Conservation (phyloP, 2,329 filamentous ascomycete genomes). For the Drechslerella coelobrocha region DNA sequence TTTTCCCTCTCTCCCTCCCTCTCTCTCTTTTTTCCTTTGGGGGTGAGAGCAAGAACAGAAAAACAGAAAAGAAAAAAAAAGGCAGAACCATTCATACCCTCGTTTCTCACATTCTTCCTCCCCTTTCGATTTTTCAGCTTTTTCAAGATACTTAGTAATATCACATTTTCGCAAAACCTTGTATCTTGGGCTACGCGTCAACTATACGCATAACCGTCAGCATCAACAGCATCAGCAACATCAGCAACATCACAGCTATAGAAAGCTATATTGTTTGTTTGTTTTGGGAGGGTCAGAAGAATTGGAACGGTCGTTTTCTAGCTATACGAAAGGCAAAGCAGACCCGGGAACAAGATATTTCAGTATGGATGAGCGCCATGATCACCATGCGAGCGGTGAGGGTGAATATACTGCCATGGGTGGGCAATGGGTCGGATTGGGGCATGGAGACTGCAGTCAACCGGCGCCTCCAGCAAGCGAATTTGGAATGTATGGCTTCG, state of each 20-base stretch:
- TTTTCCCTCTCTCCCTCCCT: slow-evolving; percentile 13
- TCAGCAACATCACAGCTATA: slow-evolving; percentile 37
- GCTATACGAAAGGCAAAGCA: slow-evolving; percentile 4
- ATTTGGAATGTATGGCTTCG: slow-evolving; percentile 50
- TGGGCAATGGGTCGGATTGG: slow-evolving; percentile 49
- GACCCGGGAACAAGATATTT: slow-evolving; percentile 10
- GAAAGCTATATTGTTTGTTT: slow-evolving; percentile 31
- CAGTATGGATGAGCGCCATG: slow-evolving; percentile 50
- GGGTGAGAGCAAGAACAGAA: slow-evolving; percentile 4
- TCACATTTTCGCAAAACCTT: slow-evolving; percentile 13
- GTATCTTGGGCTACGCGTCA: slow-evolving; percentile 38
- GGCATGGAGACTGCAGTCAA: slow-evolving; percentile 43
- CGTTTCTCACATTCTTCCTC: slow-evolving; percentile 25
- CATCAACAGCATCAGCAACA: slow-evolving; percentile 24
- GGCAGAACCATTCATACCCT: slow-evolving; percentile 24
- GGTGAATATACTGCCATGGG: slow-evolving; percentile 50
- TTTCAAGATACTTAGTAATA: slow-evolving; percentile 8
- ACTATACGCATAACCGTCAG: not conserved
- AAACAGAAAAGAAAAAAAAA: not conserved
- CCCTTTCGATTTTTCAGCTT: not conserved
- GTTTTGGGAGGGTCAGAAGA: slow-evolving; percentile 17
- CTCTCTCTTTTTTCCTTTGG: slow-evolving; percentile 20
- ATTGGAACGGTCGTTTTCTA: slow-evolving; percentile 43
- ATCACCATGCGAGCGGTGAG: slow-evolving; percentile 40
- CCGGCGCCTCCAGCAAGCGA: slow-evolving; percentile 48